phyloP scores from a whole-genome alignment of 257 asterid genomes.

The Solanum habrochaites region DNA sequence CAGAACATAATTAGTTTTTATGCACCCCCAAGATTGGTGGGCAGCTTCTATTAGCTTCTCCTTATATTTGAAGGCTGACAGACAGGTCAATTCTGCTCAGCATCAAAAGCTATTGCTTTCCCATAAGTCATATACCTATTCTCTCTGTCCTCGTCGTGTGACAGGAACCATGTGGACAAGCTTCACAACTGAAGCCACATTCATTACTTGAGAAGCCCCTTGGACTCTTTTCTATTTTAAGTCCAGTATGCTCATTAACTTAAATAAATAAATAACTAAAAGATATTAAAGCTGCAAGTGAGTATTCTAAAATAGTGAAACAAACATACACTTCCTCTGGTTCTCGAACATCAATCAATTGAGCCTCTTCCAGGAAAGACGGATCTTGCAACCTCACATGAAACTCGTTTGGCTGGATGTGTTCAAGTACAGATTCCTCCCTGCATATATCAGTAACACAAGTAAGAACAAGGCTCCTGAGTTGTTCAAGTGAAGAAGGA shows the following conservation, averaged over 20 bases:
- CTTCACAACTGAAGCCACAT: neutral
- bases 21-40: neutral
- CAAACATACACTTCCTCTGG: constrained; percentile 84
- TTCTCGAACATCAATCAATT: constrained; percentile 93
- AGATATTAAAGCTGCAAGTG: neutral
- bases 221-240: neutral
- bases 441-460: constrained; percentile 28
- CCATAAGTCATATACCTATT: neutral
- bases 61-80: neutral
- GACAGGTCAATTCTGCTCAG: neutral
- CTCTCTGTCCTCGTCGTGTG: neutral
- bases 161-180: neutral
- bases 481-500: neutral
- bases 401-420: constrained; percentile 70
- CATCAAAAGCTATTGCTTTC: neutral
- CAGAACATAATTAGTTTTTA: neutral
- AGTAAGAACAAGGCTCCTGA: constrained; percentile 6
- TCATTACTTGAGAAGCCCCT: neutral
- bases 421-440: constrained; percentile 55
- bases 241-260: neutral
- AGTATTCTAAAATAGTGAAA: neutral
- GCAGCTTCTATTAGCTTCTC: neutral
- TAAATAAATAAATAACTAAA: neutral
- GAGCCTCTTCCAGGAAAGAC: constrained; percentile 67
- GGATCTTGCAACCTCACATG: constrained; percentile 82